phyloP scores from a whole-genome alignment of 345 rosid genomes.

The Kernera saxatilis region DNA sequence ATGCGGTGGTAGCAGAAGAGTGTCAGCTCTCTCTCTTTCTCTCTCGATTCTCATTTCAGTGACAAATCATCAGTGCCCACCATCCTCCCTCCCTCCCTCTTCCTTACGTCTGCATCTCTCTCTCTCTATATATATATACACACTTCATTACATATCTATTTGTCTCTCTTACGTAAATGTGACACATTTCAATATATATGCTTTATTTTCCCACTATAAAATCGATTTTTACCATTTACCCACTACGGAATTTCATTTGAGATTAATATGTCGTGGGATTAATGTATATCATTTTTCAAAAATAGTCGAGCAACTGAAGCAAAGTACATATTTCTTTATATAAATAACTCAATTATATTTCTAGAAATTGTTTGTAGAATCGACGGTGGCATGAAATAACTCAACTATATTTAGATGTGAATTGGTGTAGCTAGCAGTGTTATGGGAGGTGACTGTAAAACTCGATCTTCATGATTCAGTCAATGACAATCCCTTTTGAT shows the following conservation, averaged over 20 bases:
- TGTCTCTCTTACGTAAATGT: slow-evolving; percentile 9
- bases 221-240: background rate
- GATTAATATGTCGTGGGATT: background rate
- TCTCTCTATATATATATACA: background rate
- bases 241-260: background rate
- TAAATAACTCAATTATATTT: too few relatives aligned
- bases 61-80: slow-evolving; percentile 31
- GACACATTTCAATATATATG: background rate
- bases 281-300: background rate
- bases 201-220: background rate
- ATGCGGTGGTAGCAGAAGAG: slow-evolving; percentile 23
- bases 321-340: background rate
- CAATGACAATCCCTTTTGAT: background rate
- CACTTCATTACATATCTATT: background rate
- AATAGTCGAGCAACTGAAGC: background rate
- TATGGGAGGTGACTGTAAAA: background rate
- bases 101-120: slow-evolving; percentile 23
- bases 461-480: background rate
- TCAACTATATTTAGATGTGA: background rate
- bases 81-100: background rate
- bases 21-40: slow-evolving; percentile 40
- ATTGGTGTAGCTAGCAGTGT: background rate
- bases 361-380: background rate
- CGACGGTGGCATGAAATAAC: background rate
- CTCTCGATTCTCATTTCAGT: slow-evolving; percentile 14